Conservation (phyloP, 2,329 filamentous ascomycete species). For the Monosporascus sp. region DNA sequence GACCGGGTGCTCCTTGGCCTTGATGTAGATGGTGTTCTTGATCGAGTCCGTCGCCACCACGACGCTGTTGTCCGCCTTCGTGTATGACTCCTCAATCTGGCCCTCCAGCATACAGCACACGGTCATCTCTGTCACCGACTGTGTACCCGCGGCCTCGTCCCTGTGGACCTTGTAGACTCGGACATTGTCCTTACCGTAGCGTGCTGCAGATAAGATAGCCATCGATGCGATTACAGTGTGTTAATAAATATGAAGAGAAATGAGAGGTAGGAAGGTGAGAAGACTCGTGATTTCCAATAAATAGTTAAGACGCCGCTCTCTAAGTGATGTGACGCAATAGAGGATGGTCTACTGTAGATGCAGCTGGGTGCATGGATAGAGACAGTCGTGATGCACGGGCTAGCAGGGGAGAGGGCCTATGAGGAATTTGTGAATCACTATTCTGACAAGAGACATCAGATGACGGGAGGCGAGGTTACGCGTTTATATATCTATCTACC, state of each 20-base stretch:
- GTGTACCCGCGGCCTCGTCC: conserved; percentile 68
- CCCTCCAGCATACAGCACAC: conserved; percentile 90
- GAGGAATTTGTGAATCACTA: neutral
- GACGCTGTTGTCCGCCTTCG: conserved; percentile 86
- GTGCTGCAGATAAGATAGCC: conserved; percentile 57
- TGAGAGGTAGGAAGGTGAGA: neutral
- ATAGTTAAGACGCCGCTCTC: neutral
- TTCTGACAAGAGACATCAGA: neutral
- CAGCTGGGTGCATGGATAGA: neutral
- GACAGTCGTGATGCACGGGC: neutral
- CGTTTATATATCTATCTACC: neutral
- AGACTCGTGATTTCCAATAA: neutral
- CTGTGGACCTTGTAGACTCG: conserved; percentile 92
- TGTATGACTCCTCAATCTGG: conserved; percentile 87
- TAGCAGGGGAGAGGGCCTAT: neutral
- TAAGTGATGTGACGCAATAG: neutral
- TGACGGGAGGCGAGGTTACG: neutral
- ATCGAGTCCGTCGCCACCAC: conserved; percentile 96
- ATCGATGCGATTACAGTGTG: conserved; percentile 29
- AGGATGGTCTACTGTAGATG: no score
- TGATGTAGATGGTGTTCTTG: conserved; percentile 96
- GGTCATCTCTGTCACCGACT: conserved; percentile 91
- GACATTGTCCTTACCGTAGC: conserved; percentile 96
- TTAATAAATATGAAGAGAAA: neutral
- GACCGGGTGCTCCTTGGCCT: conserved; percentile 88